These are phyloP conservation scores for Ceriops zippeliana DNA, from an alignment of 345 rosid species.

Conservation along the genomic window DNA sequence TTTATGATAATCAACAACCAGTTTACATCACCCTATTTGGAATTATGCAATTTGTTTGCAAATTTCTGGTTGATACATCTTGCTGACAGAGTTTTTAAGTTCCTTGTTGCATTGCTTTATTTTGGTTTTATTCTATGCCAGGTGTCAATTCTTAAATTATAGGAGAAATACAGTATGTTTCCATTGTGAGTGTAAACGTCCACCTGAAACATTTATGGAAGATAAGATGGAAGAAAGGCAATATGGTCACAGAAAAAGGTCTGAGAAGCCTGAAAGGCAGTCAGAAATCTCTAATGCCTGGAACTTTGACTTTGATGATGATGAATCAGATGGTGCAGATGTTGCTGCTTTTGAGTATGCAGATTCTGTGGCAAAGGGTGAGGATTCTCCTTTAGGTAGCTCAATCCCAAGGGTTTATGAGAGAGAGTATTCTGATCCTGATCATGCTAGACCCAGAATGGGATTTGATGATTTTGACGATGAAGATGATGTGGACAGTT, in stretches of 20 bases:
- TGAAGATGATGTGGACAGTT: constrained; percentile 86
- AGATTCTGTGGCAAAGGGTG: constrained; percentile 44
- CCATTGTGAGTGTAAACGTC: constrained; percentile 97
- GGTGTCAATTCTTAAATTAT: constrained; percentile 96
- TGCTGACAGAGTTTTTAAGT: constrained; percentile 1
- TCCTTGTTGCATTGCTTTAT: constrained; percentile 9
- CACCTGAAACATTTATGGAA: constrained; percentile 64
- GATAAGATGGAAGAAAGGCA: constrained; percentile 50
- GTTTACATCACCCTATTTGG: neutral
- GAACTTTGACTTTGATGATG: constrained; percentile 96
- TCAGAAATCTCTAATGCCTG: constrained; percentile 79
- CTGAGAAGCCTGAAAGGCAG: constrained; percentile 41
- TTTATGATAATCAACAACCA: constrained; percentile 9
- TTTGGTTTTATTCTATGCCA: constrained; percentile 38
- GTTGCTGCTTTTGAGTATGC: constrained; percentile 90
- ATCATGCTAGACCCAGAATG: constrained; percentile 35
- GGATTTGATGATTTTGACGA: constrained; percentile 96
- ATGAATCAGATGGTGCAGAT: constrained; percentile 97
- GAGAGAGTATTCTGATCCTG: constrained; percentile 43
- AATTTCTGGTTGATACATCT: neutral
- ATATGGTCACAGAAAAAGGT: constrained; percentile 39
- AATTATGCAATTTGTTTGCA: neutral
- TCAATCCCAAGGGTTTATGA: constrained; percentile 21
- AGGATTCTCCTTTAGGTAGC: constrained; percentile 25
- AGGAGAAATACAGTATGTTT: constrained; percentile 90